A percentile compares a stretch with the other conserved stretches of the same genome.
phyloP scores from a whole-genome alignment of 495 filamentous ascomycete species.

The Penicillium cataractarum region DNA sequence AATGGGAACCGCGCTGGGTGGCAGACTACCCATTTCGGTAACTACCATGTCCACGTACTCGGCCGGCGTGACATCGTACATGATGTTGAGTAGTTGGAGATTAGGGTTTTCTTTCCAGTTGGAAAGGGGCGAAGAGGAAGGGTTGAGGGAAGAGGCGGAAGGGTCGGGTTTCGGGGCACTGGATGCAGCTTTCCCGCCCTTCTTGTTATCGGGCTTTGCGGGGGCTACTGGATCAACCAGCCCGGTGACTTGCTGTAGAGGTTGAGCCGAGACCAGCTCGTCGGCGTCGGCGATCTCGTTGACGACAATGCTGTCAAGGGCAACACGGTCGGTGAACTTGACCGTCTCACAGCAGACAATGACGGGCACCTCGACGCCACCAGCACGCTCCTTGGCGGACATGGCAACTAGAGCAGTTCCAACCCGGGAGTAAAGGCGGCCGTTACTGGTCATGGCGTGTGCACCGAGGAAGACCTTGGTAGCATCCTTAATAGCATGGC shows the following conservation, averaged over 20 bases:
- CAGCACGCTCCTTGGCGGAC: constrained; percentile 69
- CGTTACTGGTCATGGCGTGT: constrained; percentile 89
- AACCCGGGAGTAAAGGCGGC: constrained; percentile 80
- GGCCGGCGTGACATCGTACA: constrained; percentile 94
- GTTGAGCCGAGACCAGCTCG: constrained; percentile 53
- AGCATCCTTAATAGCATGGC: constrained; percentile 69
- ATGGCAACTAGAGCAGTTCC: constrained; percentile 91
- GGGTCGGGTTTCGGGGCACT: constrained; percentile 29
- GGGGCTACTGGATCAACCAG: constrained; percentile 36
- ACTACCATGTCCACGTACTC: constrained; percentile 86
- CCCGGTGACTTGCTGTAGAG: constrained; percentile 43
- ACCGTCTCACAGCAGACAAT: constrained; percentile 92
- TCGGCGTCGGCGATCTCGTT: constrained; percentile 85
- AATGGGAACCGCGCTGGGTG: constrained; percentile 76
- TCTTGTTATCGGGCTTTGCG: constrained; percentile 36
- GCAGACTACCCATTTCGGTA: constrained; percentile 86
- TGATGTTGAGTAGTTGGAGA: constrained; percentile 75
- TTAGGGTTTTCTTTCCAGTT: constrained; percentile 65
- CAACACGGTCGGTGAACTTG: constrained; percentile 92
- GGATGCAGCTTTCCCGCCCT: constrained; percentile 40
- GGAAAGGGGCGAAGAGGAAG: constrained; percentile 43
- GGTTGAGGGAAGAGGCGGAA: constrained; percentile 18
- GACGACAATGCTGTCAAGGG: constrained; percentile 85
- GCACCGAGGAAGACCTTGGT: constrained; percentile 86
- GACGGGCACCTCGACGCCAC: constrained; percentile 68